These are phyloP conservation scores for Aspergillus hancockii DNA, from an alignment of 495 filamentous ascomycete species.

Conservation along the genomic window DNA sequence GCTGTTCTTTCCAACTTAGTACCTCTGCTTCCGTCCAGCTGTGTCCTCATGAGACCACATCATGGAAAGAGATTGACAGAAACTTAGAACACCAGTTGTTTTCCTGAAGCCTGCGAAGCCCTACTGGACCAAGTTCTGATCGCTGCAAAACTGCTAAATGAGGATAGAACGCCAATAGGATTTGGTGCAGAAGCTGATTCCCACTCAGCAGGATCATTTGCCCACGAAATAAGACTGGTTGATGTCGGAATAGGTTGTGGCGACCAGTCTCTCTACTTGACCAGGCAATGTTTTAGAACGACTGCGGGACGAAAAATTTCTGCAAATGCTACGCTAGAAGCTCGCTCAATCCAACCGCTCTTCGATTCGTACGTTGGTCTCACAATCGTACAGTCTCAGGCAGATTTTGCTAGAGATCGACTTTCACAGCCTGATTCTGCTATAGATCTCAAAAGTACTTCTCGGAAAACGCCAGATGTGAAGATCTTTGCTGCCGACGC, in stretches of 20 bases:
- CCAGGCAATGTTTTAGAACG: neutral
- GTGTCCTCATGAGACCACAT: too few relatives aligned
- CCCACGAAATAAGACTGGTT: slow-evolving; percentile 33
- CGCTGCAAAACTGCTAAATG: slow-evolving; percentile 28
- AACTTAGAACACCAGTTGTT: slow-evolving; percentile 28
- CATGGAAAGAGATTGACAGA: slow-evolving; percentile 3
- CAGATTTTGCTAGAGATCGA: slow-evolving; percentile 27
- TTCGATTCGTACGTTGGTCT: slow-evolving; percentile 46
- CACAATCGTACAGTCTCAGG: slow-evolving; percentile 38
- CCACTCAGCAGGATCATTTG: neutral
- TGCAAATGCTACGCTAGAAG: too few relatives aligned
- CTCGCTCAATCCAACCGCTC: slow-evolving; percentile 13
- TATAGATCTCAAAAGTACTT: neutral
- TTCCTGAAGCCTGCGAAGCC: slow-evolving; percentile 41
- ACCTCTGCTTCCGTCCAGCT: too few relatives aligned
- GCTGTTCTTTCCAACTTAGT: too few relatives aligned
- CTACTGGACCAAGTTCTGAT: slow-evolving; percentile 45
- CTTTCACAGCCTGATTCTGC: slow-evolving; percentile 7
- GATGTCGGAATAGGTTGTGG: slow-evolving; percentile 55
- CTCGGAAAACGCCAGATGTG: slow-evolving; percentile 11
- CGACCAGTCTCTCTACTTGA: slow-evolving; percentile 45
- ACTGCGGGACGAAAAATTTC: neutral
- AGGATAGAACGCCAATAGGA: slow-evolving; percentile 10
- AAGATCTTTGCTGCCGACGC: slow-evolving; percentile 36
- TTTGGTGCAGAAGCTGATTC: too few relatives aligned